Percentiles rank a stretch among this genome's conserved stretches.
These are phyloP conservation scores for Colletotrichum sp. DNA, from an alignment of 2,329 filamentous ascomycete species.

Conservation along the genomic window DNA sequence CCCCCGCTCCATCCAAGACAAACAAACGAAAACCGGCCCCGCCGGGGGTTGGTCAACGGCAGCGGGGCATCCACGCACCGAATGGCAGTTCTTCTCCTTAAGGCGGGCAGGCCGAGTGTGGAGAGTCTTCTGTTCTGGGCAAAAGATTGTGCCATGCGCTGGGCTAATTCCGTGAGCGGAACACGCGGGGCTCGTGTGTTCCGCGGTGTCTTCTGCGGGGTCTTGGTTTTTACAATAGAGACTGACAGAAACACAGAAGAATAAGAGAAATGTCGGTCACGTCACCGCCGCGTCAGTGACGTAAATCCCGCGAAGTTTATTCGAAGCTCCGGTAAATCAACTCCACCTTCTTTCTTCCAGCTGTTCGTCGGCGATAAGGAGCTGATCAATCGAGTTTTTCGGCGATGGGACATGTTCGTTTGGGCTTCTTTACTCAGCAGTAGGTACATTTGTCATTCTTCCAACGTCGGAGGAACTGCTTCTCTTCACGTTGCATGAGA, in stretches of 20 bases:
- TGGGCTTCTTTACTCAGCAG: not conserved
- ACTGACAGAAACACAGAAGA: too few relatives aligned
- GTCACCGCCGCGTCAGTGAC: constrained; percentile 16
- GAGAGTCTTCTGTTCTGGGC: not conserved
- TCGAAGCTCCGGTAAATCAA: not conserved
- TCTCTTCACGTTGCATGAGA: not conserved
- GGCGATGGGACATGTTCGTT: too few relatives aligned
- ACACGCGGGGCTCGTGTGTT: not conserved
- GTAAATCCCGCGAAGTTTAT: constrained; percentile 2
- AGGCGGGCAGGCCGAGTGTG: not conserved
- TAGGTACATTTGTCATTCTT: not conserved
- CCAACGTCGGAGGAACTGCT: not conserved
- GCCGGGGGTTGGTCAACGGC: not conserved
- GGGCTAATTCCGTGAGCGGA: not conserved
- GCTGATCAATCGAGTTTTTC: not conserved
- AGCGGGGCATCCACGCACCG: not conserved
- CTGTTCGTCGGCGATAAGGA: not conserved
- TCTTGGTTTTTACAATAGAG: too few relatives aligned
- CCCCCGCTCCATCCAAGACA: not conserved
- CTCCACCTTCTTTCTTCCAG: not conserved
- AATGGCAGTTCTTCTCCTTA: not conserved
- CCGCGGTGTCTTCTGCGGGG: not conserved
- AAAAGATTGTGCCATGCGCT: not conserved
- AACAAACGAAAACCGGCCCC: not conserved
- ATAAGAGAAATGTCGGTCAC: not conserved